These are phyloP conservation scores for Pythium brachiatum DNA, from an alignment of 352 stramenopile genomes.

Conservation along the genomic window DNA sequence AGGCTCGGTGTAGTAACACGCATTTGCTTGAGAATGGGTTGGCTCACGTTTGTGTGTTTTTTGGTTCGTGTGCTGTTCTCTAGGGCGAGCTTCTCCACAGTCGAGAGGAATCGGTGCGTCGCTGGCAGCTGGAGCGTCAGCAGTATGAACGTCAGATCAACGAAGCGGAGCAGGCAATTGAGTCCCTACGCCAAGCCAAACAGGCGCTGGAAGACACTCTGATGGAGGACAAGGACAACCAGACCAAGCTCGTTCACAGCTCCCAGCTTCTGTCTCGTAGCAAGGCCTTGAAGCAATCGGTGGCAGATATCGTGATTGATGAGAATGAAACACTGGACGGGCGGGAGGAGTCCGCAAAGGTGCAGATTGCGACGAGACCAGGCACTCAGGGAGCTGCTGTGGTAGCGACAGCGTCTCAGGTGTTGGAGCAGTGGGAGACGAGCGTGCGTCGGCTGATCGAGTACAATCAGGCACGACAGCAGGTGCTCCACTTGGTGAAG, in stretches of 20 bases:
- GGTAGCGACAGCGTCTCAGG: neutral
- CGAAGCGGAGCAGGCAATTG: constrained; percentile 60
- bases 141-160: constrained; percentile 64
- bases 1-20: constrained; percentile 11
- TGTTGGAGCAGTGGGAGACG: constrained; percentile 42
- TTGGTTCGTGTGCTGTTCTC: constrained; percentile 6
- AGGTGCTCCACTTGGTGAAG: constrained; percentile 63
- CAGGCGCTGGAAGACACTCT: constrained; percentile 57
- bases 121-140: constrained; percentile 68
- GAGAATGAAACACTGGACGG: constrained; percentile 9
- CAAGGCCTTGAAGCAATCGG: neutral
- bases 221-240: constrained; percentile 34
- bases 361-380: neutral
- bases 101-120: constrained; percentile 57
- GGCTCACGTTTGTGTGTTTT: constrained; percentile 1
- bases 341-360: neutral
- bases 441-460: constrained; percentile 53
- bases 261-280: neutral
- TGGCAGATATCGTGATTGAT: constrained; percentile 15
- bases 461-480: constrained; percentile 48
- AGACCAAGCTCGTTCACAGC: neutral
- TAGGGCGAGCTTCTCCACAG: constrained; percentile 58
- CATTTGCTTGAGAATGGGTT: neutral
- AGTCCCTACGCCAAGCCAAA: constrained; percentile 53
- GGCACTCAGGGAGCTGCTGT: neutral